phyloP scores from a whole-genome alignment of 2,329 filamentous ascomycete species.

The Venturia pyrina region DNA sequence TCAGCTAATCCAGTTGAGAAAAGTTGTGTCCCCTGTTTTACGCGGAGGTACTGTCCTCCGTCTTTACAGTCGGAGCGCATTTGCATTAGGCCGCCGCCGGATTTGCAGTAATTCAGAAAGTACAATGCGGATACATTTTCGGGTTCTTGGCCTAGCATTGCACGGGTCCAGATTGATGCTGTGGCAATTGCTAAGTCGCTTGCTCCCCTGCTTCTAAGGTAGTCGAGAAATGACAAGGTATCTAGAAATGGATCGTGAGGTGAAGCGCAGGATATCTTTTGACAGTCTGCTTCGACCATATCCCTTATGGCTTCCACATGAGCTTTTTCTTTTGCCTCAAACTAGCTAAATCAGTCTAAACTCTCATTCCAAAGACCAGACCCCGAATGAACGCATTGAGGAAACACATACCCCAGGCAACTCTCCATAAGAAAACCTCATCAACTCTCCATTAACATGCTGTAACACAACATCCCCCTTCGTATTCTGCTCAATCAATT shows the following conservation, averaged over 20 bases:
- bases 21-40: slow-evolving; percentile 36
- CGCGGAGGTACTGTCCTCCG: slow-evolving; percentile 44
- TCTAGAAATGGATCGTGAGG: slow-evolving; percentile 21
- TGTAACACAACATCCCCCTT: slow-evolving; percentile 35
- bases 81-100: slow-evolving; percentile 40
- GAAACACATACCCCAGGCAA: slow-evolving; percentile 15
- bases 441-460: slow-evolving; percentile 20
- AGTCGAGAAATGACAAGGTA: slow-evolving; percentile 30
- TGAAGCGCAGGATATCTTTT: slow-evolving; percentile 21
- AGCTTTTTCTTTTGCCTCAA: slow-evolving; percentile 14
- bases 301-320: slow-evolving; percentile 27
- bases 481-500: slow-evolving; percentile 40
- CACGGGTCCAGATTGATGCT: slow-evolving; percentile 37
- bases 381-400: neutral
- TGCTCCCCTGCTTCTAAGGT: slow-evolving; percentile 24
- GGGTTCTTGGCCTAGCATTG: slow-evolving; percentile 42
- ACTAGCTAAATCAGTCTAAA: neutral
- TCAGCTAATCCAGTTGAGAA: slow-evolving; percentile 16
- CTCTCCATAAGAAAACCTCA: slow-evolving; percentile 13
- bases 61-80: slow-evolving; percentile 44
- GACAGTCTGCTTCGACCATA: slow-evolving; percentile 28
- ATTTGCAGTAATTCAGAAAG: slow-evolving; percentile 47
- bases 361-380: neutral
- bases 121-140: slow-evolving; percentile 41
- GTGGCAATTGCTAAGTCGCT: slow-evolving; percentile 25